A percentile compares a stretch with the other conserved stretches of the same genome.
phyloP scores from a whole-genome alignment of 2,329 filamentous ascomycete species.

The Fusarium tuaranense region DNA sequence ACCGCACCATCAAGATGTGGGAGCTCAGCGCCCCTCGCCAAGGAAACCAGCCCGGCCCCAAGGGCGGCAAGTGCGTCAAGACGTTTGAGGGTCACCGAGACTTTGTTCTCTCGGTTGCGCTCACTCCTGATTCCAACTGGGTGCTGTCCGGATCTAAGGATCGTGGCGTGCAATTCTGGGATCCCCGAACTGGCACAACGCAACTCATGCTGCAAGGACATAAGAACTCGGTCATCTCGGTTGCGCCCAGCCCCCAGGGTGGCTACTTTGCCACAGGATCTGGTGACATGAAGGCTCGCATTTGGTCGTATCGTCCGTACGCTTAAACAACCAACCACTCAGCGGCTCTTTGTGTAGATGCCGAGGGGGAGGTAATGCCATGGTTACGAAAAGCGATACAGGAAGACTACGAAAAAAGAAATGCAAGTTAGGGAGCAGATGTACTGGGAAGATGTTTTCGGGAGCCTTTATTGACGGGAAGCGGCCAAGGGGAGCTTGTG shows the following conservation, averaged over 20 bases:
- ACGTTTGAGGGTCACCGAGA: constrained; percentile 99
- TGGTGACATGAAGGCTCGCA: constrained; percentile 96
- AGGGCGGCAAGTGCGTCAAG: constrained; percentile 92
- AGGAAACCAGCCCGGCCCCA: constrained; percentile 74
- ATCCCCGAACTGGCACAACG: constrained; percentile 90
- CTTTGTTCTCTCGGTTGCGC: constrained; percentile 94
- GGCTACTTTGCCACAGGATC: constrained; percentile 95
- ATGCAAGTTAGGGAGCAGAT: constrained; percentile 15
- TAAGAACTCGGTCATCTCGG: constrained; percentile 98
- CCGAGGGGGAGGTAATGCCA: constrained; percentile 11
- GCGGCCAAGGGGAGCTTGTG: constrained; percentile 23
- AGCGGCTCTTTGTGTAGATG: constrained; percentile 30
- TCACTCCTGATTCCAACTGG: constrained; percentile 95
- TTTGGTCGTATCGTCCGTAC: constrained; percentile 84
- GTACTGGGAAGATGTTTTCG: constrained; percentile 22
- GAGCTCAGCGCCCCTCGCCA: constrained; percentile 82
- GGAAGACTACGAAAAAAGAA: constrained; percentile 21
- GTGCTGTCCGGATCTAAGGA: constrained; percentile 98
- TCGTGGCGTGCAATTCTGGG: constrained; percentile 98
- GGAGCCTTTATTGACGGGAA: constrained; percentile 23
- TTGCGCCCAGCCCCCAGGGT: constrained; percentile 90
- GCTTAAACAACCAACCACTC: constrained; percentile 34
- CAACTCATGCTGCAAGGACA: constrained; percentile 99
- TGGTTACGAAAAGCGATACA: constrained; percentile 19
- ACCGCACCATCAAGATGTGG: constrained; percentile 99